Percentiles rank a stretch among this genome's conserved stretches.
Evolutionary conservation across 768 basidiomycete genomes (phyloP).

Genomic region (Dioszegia hungarica): DNA sequence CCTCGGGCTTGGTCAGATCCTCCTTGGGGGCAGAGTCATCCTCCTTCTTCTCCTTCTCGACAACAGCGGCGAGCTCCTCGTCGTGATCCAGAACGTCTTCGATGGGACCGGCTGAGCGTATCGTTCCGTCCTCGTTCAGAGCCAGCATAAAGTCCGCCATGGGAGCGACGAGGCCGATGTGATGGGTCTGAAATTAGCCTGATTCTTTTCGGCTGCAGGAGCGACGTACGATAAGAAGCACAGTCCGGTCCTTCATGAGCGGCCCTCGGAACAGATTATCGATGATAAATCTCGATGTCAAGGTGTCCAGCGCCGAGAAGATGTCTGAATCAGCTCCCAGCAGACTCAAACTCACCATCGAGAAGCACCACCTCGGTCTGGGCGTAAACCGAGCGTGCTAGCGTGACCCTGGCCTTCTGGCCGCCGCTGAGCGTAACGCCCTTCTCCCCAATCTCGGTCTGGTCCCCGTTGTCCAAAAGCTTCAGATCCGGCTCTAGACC

Average conservation of each 20-base stretch:
- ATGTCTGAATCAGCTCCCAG: slow-evolving; percentile 53
- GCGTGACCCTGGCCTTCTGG: slow-evolving; percentile 59
- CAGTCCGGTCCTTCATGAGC: slow-evolving; percentile 55
- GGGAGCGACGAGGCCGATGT: slow-evolving; percentile 46
- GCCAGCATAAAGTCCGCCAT: slow-evolving; percentile 46
- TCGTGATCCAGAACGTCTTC: slow-evolving; percentile 29
- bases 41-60: slow-evolving; percentile 17
- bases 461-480: slow-evolving; percentile 60
- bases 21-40: slow-evolving; percentile 15
- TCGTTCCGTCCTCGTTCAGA: slow-evolving; percentile 37
- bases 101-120: slow-evolving; percentile 39
- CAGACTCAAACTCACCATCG: slow-evolving; percentile 50
- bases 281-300: slow-evolving; percentile 57
- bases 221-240: slow-evolving; percentile 55
- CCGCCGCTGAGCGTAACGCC: slow-evolving; percentile 58
- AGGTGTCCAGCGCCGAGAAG: slow-evolving; percentile 61
- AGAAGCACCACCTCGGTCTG: slow-evolving; percentile 62
- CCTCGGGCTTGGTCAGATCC: slow-evolving; percentile 18
- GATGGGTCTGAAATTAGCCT: slow-evolving; percentile 42
- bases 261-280: slow-evolving; percentile 55
- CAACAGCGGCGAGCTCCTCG: slow-evolving; percentile 28
- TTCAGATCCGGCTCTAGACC: slow-evolving; percentile 54
- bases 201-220: too few species aligned
- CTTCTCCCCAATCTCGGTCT: slow-evolving; percentile 69
- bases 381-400: slow-evolving; percentile 61